These are phyloP conservation scores for Ophiostoma quercus DNA, from an alignment of 2,329 filamentous ascomycete genomes.

Conservation along the genomic window DNA sequence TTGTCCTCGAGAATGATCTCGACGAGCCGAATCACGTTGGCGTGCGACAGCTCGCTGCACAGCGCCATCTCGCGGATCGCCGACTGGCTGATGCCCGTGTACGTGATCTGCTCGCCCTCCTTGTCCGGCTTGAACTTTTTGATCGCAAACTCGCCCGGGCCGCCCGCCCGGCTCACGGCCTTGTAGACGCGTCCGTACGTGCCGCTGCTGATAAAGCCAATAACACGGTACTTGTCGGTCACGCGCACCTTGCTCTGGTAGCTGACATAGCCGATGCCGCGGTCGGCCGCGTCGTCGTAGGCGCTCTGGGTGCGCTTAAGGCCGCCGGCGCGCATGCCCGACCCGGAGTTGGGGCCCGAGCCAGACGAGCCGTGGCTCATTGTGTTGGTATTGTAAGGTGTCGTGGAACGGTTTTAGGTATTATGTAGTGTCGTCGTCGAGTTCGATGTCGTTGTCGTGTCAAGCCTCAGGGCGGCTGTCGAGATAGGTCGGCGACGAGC, in stretches of 20 bases:
- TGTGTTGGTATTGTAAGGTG: background rate
- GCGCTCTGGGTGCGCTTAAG: constrained; percentile 56
- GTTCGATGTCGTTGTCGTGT: background rate
- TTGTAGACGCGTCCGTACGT: constrained; percentile 99
- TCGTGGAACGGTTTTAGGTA: no score
- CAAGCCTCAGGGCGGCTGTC: constrained; percentile 13
- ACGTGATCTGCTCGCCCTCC: constrained; percentile 88
- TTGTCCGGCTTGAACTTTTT: constrained; percentile 99
- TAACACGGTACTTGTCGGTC: constrained; percentile 88
- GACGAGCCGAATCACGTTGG: constrained; percentile 82
- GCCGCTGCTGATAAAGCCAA: constrained; percentile 96
- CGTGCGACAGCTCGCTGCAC: constrained; percentile 83
- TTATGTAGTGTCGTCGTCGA: background rate
- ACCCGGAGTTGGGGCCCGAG: constrained; percentile 45
- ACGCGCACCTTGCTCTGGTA: constrained; percentile 80
- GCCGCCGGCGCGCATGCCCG: constrained; percentile 24
- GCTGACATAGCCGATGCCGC: constrained; percentile 44
- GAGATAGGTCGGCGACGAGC: background rate
- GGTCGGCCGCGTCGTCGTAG: constrained; percentile 51
- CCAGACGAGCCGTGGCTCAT: constrained; percentile 28
- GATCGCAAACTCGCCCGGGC: constrained; percentile 85
- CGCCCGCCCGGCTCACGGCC: constrained; percentile 68
- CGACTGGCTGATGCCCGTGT: constrained; percentile 96
- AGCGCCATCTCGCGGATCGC: constrained; percentile 96
- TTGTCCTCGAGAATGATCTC: constrained; percentile 98